phyloP scores from a whole-genome alignment of 2,329 filamentous ascomycete species.

The Venturia effusa region DNA sequence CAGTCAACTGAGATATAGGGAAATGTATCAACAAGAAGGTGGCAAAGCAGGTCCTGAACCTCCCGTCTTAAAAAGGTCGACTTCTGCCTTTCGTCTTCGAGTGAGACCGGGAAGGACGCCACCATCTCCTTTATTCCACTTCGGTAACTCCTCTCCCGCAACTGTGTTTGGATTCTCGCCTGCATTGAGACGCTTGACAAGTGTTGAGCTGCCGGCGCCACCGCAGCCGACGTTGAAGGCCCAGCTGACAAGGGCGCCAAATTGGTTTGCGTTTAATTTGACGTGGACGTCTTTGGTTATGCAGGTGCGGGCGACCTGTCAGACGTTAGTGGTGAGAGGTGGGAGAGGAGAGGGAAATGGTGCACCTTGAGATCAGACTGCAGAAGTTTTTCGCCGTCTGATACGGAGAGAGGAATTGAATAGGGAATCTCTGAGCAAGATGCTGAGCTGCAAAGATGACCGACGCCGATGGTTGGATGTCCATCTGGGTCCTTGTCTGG shows the following conservation, averaged over 20 bases:
- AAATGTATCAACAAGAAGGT: background rate
- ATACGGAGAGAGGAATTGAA: no score
- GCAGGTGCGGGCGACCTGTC: background rate
- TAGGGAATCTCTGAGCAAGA: no score
- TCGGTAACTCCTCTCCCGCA: background rate
- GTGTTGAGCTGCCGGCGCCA: background rate
- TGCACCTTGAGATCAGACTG: no score
- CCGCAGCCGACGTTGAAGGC: background rate
- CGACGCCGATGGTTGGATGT: no score
- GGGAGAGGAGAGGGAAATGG: background rate
- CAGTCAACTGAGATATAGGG: no score
- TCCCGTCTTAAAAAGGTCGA: background rate
- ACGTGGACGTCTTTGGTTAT: background rate
- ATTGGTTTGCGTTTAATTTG: background rate
- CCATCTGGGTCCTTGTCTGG: no score
- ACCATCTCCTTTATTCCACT: background rate
- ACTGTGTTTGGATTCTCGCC: background rate
- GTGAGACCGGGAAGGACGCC: background rate
- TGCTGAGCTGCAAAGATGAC: no score
- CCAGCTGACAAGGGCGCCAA: background rate
- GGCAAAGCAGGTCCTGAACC: background rate
- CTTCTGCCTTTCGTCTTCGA: background rate
- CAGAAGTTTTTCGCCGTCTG: no score
- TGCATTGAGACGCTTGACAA: background rate
- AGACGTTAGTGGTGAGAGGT: background rate